phyloP scores from a whole-genome alignment of 495 filamentous ascomycete genomes.

The Penicillium fimorum region DNA sequence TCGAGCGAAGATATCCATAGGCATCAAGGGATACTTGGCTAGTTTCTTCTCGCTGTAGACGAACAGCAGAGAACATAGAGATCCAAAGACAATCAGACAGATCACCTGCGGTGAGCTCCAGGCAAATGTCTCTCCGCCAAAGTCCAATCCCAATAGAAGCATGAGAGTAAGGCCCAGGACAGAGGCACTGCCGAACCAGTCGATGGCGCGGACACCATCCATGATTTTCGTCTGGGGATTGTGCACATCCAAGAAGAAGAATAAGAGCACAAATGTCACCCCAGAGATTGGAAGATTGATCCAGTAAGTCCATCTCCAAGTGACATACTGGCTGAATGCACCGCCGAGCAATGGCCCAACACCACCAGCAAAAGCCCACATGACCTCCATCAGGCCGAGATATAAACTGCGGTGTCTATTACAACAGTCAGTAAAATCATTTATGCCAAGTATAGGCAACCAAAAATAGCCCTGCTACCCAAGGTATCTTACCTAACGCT shows the following conservation, averaged over 20 bases:
- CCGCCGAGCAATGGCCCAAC: constrained; percentile 70
- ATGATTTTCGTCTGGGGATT: constrained; percentile 55
- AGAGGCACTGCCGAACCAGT: constrained; percentile 69
- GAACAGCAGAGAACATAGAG: constrained; percentile 61
- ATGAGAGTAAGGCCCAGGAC: constrained; percentile 73
- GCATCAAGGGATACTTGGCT: constrained; percentile 76
- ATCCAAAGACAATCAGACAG: constrained; percentile 73
- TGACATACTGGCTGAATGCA: constrained; percentile 57
- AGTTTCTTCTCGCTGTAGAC: constrained; percentile 66
- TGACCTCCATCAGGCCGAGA: constrained; percentile 52
- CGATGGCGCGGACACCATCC: constrained; percentile 71
- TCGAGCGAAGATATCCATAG: constrained; percentile 61
- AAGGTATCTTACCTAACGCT: constrained; percentile 48
- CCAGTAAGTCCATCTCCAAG: constrained; percentile 72
- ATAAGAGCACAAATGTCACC: constrained; percentile 53
- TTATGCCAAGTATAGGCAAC: no score
- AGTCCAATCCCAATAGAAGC: constrained; percentile 73
- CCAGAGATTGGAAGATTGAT: constrained; percentile 67
- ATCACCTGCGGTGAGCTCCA: constrained; percentile 76
- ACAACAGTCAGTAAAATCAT: constrained; percentile 1
- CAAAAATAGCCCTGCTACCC: background rate
- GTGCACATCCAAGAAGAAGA: constrained; percentile 59
- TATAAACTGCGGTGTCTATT: constrained; percentile 50
- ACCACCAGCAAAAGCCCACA: constrained; percentile 57
- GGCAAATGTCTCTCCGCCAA: constrained; percentile 68